These are phyloP conservation scores for Candida montana DNA, from an alignment of 805 yeast species.

Conservation along the genomic window DNA sequence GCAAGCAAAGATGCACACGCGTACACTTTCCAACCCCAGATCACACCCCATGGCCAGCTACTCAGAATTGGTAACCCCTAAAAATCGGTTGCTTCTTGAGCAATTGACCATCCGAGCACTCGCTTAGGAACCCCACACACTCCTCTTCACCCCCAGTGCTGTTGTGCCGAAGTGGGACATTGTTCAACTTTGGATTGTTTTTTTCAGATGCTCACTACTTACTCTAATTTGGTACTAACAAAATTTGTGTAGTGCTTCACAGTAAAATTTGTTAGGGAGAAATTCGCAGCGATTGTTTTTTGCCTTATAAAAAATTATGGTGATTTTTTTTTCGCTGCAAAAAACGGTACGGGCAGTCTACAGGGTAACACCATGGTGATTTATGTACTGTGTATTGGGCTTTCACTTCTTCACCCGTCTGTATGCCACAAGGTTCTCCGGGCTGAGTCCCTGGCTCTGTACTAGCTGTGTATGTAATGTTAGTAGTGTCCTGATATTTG, in stretches of 20 bases:
- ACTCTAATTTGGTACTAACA: neutral
- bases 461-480: conserved; percentile 16
- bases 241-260: neutral
- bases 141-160: too few species aligned
- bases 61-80: neutral
- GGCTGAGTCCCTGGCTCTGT: conserved; percentile 20
- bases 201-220: neutral
- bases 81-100: neutral
- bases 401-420: conserved; percentile 10
- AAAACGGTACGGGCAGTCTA: neutral
- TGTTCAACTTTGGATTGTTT: too few species aligned
- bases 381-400: neutral
- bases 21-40: neutral
- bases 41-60: neutral
- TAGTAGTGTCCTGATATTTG: too few species aligned
- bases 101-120: too few species aligned
- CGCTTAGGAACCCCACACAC: too few species aligned
- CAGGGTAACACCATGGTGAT: neutral
- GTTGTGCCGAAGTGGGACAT: neutral
- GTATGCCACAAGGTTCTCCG: conserved; percentile 20
- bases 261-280: neutral
- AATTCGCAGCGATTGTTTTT: neutral
- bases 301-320: neutral
- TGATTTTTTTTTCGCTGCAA: neutral
- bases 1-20: too few species aligned